These are phyloP conservation scores for Phanerodontia chrysosporium DNA, from an alignment of 768 basidiomycete genomes.

Conservation along the genomic window DNA sequence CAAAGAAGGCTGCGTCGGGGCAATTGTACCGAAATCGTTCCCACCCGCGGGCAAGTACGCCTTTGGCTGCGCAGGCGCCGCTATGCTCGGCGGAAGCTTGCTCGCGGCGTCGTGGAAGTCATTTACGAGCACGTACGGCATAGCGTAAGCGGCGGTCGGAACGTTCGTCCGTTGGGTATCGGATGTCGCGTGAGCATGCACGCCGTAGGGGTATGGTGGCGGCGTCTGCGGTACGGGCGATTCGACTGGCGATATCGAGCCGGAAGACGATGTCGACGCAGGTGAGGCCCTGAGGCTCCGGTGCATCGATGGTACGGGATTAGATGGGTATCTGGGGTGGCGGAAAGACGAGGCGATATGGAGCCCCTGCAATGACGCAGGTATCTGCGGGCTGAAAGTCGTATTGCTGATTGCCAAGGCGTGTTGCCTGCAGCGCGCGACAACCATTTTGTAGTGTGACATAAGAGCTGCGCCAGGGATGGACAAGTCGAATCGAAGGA, in stretches of 20 bases:
- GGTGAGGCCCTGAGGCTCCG: not conserved
- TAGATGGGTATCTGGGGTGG: not conserved
- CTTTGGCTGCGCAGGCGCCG: not conserved
- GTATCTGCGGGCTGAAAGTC: not conserved
- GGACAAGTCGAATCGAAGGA: conserved; percentile 24
- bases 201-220: not conserved
- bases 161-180: conserved; percentile 1
- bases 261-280: conserved; percentile 6
- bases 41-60: conserved; percentile 4
- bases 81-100: not conserved
- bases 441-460: conserved; percentile 12
- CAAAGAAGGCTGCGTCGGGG: not conserved
- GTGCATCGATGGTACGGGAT: not conserved
- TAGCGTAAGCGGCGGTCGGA: not conserved
- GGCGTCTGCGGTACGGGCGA: conserved; percentile 10
- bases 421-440: conserved; percentile 21
- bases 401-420: conserved; percentile 20
- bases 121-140: not conserved
- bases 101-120: not conserved
- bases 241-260: conserved; percentile 7
- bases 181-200: not conserved
- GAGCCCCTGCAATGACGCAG: not conserved
- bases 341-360: not conserved
- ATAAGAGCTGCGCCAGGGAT: conserved; percentile 20
- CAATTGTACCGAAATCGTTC: conserved; percentile 5